phyloP scores from a whole-genome alignment of 805 yeast species.

The Lachancea fermentati region DNA sequence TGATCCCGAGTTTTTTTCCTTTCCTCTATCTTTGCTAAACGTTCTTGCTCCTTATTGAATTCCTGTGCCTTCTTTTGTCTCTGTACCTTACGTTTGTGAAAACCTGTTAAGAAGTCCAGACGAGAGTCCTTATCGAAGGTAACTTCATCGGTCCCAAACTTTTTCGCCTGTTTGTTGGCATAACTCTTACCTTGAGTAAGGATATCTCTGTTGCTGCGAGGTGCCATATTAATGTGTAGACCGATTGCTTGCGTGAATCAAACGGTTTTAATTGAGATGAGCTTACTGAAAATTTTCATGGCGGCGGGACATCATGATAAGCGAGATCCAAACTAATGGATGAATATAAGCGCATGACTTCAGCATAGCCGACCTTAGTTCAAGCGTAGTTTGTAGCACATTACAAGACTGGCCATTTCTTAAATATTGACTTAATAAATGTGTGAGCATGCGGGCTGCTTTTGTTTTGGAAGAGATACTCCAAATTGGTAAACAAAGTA shows the following conservation, averaged over 20 bases:
- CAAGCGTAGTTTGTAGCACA: too few species aligned
- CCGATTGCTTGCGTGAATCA: background rate
- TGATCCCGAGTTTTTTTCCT: conserved; percentile 60
- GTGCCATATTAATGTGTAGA: conserved; percentile 14
- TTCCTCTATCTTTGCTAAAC: conserved; percentile 67
- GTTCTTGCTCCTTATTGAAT: conserved; percentile 68
- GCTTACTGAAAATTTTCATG: conserved; percentile 1
- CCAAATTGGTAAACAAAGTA: too few species aligned
- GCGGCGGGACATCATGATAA: too few species aligned
- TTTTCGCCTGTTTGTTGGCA: conserved; percentile 58
- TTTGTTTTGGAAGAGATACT: too few species aligned
- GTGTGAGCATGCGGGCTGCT: too few species aligned
- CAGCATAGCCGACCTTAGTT: too few species aligned
- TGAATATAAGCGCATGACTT: too few species aligned
- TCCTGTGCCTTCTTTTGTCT: conserved; percentile 83
- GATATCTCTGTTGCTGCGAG: conserved; percentile 63
- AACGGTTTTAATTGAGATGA: conserved; percentile 2
- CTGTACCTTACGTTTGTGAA: conserved; percentile 87
- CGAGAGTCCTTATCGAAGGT: conserved; percentile 77
- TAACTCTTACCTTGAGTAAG: conserved; percentile 84
- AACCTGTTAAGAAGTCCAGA: conserved; percentile 84
- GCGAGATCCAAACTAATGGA: too few species aligned
- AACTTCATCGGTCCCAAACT: conserved; percentile 75
- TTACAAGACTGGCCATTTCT: too few species aligned
- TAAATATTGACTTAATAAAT: too few species aligned